Evolutionary conservation across 192 early-diverging fungal species (phyloP), one percentile per base, ranked within the genome.

Genomic region (Entomortierella beljakovae): DNA sequence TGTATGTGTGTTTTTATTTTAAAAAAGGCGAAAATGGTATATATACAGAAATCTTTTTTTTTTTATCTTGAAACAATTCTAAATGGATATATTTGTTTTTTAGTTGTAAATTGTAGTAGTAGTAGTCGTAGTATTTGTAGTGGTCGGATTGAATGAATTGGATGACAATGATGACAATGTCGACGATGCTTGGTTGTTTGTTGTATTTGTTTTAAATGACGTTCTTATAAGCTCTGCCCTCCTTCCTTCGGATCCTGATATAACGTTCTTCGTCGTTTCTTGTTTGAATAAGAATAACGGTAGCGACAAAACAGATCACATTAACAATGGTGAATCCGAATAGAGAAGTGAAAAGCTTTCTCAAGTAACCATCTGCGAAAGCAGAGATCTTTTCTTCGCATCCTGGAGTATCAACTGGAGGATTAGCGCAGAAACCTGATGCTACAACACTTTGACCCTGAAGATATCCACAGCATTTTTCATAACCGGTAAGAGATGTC

Each of bases 181-280:
- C n/a, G n/a, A n/a, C n/a, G n/a, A n/a, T n/a, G n/a, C n/a, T n/a
- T n/a, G n/a, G n/a, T 15, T 26, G 23, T 25, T 26, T 6, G 5
- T n/a, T 16, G 23, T 57, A 3, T 33, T 33, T 32, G 18, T 8
- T 56, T 28, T 79, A 79, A 22, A 79, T 79, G 5, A 62, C 55
- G 18, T 79, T 63, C 16, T 56, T 55, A 28, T 79, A 79, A 29
- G 66, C 65, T 34, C 75, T 57, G 61, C 75, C 75, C 29, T 79
- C 75, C 55, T 79, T 79, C 29, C 51, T 68, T 26, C 75, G 61
- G 29, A 79, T 79, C 10, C 75, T 67, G 33, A 79, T 79, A 57
- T 83, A 83, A 20, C 82, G 77, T 38, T 83, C 71, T 53, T 83
- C 82, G 28, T 80, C 82, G 59, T 83, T 83, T 49, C 70, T 80